Evolutionary conservation across 2,329 filamentous ascomycete species (phyloP).

Genomic region (Fusarium sambucinum): DNA sequence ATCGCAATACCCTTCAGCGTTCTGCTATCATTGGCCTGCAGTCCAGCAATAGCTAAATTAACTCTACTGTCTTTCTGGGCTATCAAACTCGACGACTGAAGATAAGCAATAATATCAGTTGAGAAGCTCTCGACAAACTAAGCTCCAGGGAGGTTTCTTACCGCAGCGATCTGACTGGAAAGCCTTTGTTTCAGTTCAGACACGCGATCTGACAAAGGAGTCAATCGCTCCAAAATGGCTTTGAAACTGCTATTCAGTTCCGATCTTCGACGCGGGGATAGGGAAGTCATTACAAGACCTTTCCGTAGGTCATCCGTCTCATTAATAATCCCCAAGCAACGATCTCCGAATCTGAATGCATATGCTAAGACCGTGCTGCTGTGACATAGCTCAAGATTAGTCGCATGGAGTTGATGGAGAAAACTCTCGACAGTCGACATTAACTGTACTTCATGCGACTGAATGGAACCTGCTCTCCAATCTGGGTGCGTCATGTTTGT

Average conservation of each 20-base stretch:
- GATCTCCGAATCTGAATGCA: neutral
- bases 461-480: neutral
- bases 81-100: neutral
- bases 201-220: neutral
- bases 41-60: neutral
- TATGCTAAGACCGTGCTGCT: neutral
- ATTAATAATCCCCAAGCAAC: neutral
- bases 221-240: neutral
- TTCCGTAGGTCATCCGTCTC: neutral
- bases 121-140: rapidly evolving
- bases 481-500: neutral
- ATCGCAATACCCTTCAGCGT: neutral
- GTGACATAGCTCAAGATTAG: neutral
- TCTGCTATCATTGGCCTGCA: neutral
- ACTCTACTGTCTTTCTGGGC: neutral
- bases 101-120: neutral
- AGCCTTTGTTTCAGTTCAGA: neutral
- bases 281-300: no score
- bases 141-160: neutral
- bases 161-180: neutral
- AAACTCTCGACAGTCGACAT: neutral
- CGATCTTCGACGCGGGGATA: neutral
- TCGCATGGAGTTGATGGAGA: neutral
- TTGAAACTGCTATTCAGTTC: neutral
- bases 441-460: neutral